A percentile compares a stretch with the other conserved stretches of the same genome.
phyloP scores from a whole-genome alignment of 2,329 filamentous ascomycete species.

The Stachybotrys echinatus region DNA sequence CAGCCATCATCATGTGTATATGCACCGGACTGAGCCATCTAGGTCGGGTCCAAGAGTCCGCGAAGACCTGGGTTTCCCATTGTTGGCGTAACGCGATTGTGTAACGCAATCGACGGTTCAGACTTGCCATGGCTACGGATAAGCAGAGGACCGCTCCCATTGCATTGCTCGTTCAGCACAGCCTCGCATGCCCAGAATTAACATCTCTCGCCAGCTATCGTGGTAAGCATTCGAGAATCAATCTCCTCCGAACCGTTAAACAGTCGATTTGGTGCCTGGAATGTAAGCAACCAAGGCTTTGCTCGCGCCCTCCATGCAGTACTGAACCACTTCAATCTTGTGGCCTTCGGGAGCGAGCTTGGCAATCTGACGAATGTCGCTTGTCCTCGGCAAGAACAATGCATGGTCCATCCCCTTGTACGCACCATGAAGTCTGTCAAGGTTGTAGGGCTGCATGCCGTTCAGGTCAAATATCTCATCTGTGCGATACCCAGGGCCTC shows the following conservation, averaged over 20 bases:
- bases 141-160: no score
- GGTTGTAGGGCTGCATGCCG: conserved; percentile 82
- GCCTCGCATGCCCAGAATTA: no score
- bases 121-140: no score
- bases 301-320: conserved; percentile 85
- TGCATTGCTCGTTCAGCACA: no score
- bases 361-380: conserved; percentile 75
- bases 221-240: no score
- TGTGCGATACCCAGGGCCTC: conserved; percentile 49
- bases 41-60: no score
- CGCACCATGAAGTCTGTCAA: conserved; percentile 55
- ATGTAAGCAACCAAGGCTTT: conserved; percentile 70
- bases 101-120: no score
- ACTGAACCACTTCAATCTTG: conserved; percentile 76
- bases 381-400: conserved; percentile 81
- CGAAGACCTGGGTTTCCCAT: no score
- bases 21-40: no score
- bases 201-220: no score
- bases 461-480: conserved; percentile 74
- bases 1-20: no score
- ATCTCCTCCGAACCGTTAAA: neutral
- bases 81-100: no score
- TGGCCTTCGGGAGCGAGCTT: conserved; percentile 40
- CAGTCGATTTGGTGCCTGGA: conserved; percentile 24
- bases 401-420: conserved; percentile 59